Base-by-base conservation (phyloP, 495 filamentous ascomycete genomes). In the Penicillium psychrofluorescens region DNA sequence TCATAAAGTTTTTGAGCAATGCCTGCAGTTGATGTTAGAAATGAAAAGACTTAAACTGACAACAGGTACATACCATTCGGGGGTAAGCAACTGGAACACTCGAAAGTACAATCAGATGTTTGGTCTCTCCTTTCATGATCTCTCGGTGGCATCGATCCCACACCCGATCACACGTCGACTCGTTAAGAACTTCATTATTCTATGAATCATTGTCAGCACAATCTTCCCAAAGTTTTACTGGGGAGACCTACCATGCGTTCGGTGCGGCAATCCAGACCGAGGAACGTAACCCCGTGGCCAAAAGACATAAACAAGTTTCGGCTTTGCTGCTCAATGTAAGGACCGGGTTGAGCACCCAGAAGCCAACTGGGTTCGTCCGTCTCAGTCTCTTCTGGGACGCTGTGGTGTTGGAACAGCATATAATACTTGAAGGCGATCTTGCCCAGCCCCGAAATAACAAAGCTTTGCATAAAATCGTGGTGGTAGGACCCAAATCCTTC, bases 341-440 rank as follows among this genome's bases (percentile, higher is more conserved):
- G 94, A 7, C 92, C 92, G 9, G 83, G 85, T 12, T 73, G 63
- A 29, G 74, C 69, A 16, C 92, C 92, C 11, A 96, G 70, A 27
- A 90, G 61, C 94, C 94, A 98, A 60, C 86, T 95, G 8, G 90
- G 89, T 60, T 98, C 92, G 11, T 87, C 76, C 44, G 77, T 67
- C 50, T 90, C 80, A 1, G 79, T 84, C 63, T 96, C 91, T 11
- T 84, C 79, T 0, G 76, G 72, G 14, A 91, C 71, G 53, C 83
- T 92, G 61, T 98, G 92, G 55, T 98, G 92, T 63, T 98, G 92
- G 68, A 97, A 98, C 7, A 98, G 75, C 80, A 98, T 81, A 56
- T 98, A 98, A 56, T 96, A 96, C 59, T 97, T 98, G 74, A 91
- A 95, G 1, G 91, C 92, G 38, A 96, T 79, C 38, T 83, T 83